Base-by-base conservation (phyloP, 179 eudicot species). In the Patellifolia procumbens region DNA sequence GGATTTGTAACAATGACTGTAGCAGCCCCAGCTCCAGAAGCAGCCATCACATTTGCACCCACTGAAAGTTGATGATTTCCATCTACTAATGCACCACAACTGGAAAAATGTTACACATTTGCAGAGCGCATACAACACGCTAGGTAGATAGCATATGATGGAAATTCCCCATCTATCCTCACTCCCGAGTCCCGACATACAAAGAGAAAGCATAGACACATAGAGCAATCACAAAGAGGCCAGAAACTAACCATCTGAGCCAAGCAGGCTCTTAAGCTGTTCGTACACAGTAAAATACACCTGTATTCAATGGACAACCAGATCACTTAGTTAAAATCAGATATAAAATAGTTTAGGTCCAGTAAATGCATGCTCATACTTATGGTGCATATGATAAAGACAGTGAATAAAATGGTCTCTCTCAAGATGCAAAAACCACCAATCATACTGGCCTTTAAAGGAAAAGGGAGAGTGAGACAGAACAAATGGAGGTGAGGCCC, bases 21-120 rank as follows among this genome's bases (percentile, higher is more conserved):
- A 34, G 97, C 95, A 77, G 93, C 93, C 75, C 99, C 99, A 78
- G 99, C 99, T 69, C 97, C 94, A 81, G 97, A 86, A 83, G 99
- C 99, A 81, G 99, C 99, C 35, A 89, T 72, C 91, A 95, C 80
- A 82, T 95, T 93, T 59, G 99, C 91, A 82, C 97, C 97, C 46
- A 95, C 81, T 16, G 97, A 87, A 70, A 92, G 93, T 63, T 87
- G 89, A 83, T 85, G 91, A 86, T 75, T 87, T 58, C 86, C 89
- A 86, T 91, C 94, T 89, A 81, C 65, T 81, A 53, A 69, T 66
- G 81, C 75, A 80, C 60, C 73, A 74, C 46, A 83, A 75, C 60
- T 55, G 62, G 62, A 56, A 75, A 48, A 29, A 26, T 58, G 71
- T 80, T 70, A 83, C 73, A 80, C 56, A 34, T 74, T 70, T 63